Conservation (phyloP, 805 yeast species). For the Starmera dryadoides region DNA sequence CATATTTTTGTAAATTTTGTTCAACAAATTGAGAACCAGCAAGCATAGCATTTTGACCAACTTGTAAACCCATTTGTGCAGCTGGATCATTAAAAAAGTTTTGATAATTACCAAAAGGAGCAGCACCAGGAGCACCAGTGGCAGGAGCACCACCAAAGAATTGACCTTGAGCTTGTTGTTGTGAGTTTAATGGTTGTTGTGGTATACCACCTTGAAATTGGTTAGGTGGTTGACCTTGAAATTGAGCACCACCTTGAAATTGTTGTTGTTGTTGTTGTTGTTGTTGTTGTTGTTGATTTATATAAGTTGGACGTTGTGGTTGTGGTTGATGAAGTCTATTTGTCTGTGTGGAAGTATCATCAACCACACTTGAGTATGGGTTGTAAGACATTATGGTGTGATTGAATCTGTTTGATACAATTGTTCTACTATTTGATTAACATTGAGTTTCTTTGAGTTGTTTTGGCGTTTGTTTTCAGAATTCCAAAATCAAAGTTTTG, state of each 20-base stretch:
- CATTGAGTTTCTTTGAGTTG: no score
- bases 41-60: constrained; percentile 78
- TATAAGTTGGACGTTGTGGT: constrained; percentile 20
- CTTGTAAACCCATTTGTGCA: constrained; percentile 78
- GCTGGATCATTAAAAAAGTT: constrained; percentile 66
- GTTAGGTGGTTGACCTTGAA: constrained; percentile 12
- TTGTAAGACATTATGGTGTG: constrained; percentile 32
- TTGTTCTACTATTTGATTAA: no score
- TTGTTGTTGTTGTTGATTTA: constrained; percentile 17
- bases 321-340: constrained; percentile 19
- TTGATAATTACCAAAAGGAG: constrained; percentile 21
- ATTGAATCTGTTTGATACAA: no score
- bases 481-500: not conserved
- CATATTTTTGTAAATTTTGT: constrained; percentile 44
- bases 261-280: constrained; percentile 21
- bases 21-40: constrained; percentile 77
- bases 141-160: constrained; percentile 6
- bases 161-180: constrained; percentile 15
- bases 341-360: constrained; percentile 10
- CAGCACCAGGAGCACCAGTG: constrained; percentile 6
- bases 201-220: constrained; percentile 16
- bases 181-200: constrained; percentile 22
- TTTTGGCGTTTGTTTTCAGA: no score
- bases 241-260: constrained; percentile 14
- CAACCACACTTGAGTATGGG: constrained; percentile 34